These are phyloP conservation scores for Entomortierella lignicola DNA, from an alignment of 192 early-diverging fungal species.

Conservation along the genomic window DNA sequence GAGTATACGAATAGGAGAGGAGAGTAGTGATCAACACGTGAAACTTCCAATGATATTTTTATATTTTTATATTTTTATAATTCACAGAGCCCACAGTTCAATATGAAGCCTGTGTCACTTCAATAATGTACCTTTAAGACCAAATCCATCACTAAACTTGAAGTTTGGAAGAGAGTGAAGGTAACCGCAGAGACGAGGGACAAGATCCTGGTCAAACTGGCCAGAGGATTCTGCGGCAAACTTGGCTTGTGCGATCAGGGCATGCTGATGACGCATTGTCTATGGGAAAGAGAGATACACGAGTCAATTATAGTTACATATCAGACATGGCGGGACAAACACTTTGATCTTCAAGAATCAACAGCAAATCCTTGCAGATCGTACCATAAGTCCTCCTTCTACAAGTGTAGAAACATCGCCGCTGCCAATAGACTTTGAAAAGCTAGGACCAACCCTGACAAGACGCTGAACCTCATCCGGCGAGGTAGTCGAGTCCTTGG, in stretches of 20 bases:
- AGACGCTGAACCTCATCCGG: constrained; percentile 57
- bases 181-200: constrained; percentile 49
- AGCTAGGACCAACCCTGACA: constrained; percentile 52
- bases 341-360: neutral
- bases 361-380: neutral
- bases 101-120: neutral
- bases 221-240: constrained; percentile 53
- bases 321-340: neutral
- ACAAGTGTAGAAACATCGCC: constrained; percentile 12
- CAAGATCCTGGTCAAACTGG: constrained; percentile 48
- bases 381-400: constrained; percentile 48
- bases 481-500: constrained; percentile 57
- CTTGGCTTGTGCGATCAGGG: constrained; percentile 47
- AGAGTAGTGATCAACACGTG: constrained; percentile 7
- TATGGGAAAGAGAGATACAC: neutral
- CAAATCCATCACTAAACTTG: constrained; percentile 50
- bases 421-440: constrained; percentile 17
- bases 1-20: neutral
- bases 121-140: constrained; percentile 32
- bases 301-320: neutral
- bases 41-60: neutral
- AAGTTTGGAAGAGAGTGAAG: constrained; percentile 46
- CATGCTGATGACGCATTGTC: constrained; percentile 55
- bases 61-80: neutral
- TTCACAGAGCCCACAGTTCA: neutral